These are phyloP conservation scores for Sarcodon sp. DNA, from an alignment of 768 basidiomycete genomes.

Conservation along the genomic window DNA sequence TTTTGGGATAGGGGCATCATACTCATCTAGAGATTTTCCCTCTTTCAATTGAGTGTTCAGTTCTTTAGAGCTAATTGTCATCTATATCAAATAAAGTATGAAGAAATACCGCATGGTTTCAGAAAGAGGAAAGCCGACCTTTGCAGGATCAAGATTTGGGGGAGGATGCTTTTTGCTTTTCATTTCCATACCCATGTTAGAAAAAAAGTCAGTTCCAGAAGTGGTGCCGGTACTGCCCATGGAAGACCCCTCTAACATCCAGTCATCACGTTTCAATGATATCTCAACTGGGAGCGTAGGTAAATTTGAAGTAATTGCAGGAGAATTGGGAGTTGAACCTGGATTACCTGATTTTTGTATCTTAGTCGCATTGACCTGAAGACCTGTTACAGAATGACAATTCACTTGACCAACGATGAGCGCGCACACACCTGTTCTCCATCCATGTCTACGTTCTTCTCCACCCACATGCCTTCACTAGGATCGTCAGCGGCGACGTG, in stretches of 20 bases:
- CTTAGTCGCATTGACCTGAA: slow-evolving; percentile 49
- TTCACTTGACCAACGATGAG: slow-evolving; percentile 1
- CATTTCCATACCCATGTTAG: slow-evolving; percentile 65
- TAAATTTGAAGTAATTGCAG: slow-evolving; percentile 18
- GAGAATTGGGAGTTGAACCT: slow-evolving; percentile 50
- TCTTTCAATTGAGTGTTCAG: slow-evolving; percentile 46
- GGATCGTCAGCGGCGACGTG: slow-evolving; percentile 59
- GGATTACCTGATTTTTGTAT: slow-evolving; percentile 71
- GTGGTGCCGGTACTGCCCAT: neutral
- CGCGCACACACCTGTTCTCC: slow-evolving; percentile 51
- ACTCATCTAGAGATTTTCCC: slow-evolving; percentile 23
- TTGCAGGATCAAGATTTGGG: slow-evolving; percentile 56
- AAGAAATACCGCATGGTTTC: slow-evolving; percentile 3
- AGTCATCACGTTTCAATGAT: slow-evolving; percentile 60
- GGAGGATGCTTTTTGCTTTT: slow-evolving; percentile 50
- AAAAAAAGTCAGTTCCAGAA: slow-evolving; percentile 77
- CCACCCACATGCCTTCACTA: slow-evolving; percentile 71
- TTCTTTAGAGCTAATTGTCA: slow-evolving; percentile 46
- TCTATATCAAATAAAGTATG: slow-evolving; percentile 27
- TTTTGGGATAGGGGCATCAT: slow-evolving; percentile 30
- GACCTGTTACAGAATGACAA: slow-evolving; percentile 1
- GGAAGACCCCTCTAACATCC: slow-evolving; percentile 74
- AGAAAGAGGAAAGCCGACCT: slow-evolving; percentile 29
- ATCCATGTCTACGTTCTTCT: slow-evolving; percentile 75
- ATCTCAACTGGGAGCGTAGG: slow-evolving; percentile 19